Conservation (phyloP, 1,139 yeast genomes). For the Hyphopichia buzzinii region DNA sequence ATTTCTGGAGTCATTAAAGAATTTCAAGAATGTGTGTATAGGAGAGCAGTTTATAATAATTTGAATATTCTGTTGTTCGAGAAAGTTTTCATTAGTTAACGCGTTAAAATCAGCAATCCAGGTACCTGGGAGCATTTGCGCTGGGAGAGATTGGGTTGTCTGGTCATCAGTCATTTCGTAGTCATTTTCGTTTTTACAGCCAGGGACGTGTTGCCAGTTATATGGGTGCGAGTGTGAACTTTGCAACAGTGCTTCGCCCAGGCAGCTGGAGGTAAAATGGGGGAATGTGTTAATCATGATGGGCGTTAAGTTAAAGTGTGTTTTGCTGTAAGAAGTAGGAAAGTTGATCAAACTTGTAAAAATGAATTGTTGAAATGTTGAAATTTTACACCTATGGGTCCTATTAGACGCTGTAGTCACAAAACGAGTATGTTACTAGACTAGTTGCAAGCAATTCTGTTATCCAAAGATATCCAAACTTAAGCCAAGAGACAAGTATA, state of each 20-base stretch:
- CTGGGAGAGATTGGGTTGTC: constrained; percentile 1
- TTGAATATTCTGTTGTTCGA: constrained; percentile 30
- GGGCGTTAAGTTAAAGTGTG: no score
- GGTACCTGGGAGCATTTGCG: constrained; percentile 29
- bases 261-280: neutral
- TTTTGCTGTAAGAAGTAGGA: no score
- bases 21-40: constrained; percentile 29
- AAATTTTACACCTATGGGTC: no score
- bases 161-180: neutral
- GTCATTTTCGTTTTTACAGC: constrained; percentile 1
- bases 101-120: constrained; percentile 28
- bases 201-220: neutral
- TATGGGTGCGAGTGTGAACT: neutral
- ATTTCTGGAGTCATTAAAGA: constrained; percentile 19
- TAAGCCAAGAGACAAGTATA: no score
- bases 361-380: no score
- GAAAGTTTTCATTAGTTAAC: constrained; percentile 15
- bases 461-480: no score
- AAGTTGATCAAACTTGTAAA: no score
- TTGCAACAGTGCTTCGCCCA: neutral
- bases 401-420: no score
- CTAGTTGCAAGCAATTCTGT: no score
- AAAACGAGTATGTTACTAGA: no score
- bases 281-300: neutral
- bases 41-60: constrained; percentile 42